These are phyloP conservation scores for Starmera dryadoides DNA, from an alignment of 805 yeast species.

Conservation along the genomic window DNA sequence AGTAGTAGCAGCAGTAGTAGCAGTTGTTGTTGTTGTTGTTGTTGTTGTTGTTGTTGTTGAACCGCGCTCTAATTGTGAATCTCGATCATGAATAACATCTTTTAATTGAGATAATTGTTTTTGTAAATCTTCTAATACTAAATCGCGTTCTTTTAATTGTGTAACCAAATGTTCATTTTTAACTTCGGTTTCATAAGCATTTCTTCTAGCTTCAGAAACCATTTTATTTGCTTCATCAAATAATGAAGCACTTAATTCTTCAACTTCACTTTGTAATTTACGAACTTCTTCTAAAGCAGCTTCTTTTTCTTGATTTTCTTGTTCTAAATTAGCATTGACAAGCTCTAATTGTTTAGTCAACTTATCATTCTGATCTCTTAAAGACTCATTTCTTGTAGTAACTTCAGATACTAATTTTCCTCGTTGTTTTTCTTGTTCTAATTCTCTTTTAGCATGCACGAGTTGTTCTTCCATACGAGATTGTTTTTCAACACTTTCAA, in stretches of 20 bases:
- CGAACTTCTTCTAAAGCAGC: slow-evolving; percentile 54
- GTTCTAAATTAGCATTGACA: slow-evolving; percentile 22
- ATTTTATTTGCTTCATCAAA: slow-evolving; percentile 81
- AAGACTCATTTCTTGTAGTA: slow-evolving; percentile 18
- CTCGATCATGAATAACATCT: slow-evolving; percentile 47
- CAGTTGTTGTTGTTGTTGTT: slow-evolving; percentile 7
- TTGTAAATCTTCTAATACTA: slow-evolving; percentile 54
- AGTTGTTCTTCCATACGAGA: slow-evolving; percentile 46
- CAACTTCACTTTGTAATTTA: slow-evolving; percentile 64
- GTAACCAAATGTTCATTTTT: slow-evolving; percentile 48
- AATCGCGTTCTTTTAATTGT: slow-evolving; percentile 62
- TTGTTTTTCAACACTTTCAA: slow-evolving; percentile 53
- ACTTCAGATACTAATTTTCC: slow-evolving; percentile 13
- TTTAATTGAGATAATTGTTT: slow-evolving; percentile 65
- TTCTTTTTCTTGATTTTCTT: slow-evolving; percentile 29
- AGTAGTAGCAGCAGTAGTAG: slow-evolving; percentile 13
- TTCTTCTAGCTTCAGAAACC: slow-evolving; percentile 74
- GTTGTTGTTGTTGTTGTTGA: slow-evolving; percentile 11
- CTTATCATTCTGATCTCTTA: slow-evolving; percentile 25
- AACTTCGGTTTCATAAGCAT: slow-evolving; percentile 50
- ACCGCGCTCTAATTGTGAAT: slow-evolving; percentile 6
- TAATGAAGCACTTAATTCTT: slow-evolving; percentile 68
- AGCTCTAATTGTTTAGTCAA: slow-evolving; percentile 25
- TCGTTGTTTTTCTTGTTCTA: slow-evolving; percentile 21
- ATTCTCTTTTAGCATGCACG: slow-evolving; percentile 30